Evolutionary conservation across 345 rosid species (phyloP), one percentile per base, ranked within the genome.

Genomic region (Rhodomyrtus tomentosa): DNA sequence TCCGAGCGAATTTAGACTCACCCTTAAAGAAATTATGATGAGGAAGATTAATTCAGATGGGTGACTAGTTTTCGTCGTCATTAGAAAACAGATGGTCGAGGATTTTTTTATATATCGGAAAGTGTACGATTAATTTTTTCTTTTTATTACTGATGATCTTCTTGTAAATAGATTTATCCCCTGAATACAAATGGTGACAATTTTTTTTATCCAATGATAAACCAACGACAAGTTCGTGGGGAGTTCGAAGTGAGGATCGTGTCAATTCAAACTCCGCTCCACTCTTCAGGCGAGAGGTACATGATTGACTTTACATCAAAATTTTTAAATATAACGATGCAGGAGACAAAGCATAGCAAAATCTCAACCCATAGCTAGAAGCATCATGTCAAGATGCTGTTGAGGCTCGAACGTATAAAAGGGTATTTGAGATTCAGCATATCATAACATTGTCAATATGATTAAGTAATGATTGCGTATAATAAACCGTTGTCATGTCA

Each of bases 191-290:
- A 59, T 14, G 0, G 7, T 1, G 5, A 59, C 2, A 6, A 27
- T 59, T 59, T 1, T 56, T 59, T 59, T 59, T 20, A 59, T 59
- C 38, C 38, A 27, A 27, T 59, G 10, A 27, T 12, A 27, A 59
- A 58, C 0, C 29, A 0, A 58, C 25, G 36, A 14, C 32, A 58
- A 9, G 2, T 58, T n/a, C 36, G 27, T 20, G 0, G 27, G 72
- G 27, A 13, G 72, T 38, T 59, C 73, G 0, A 13, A 27, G 0
- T 14, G 18, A 1, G 0, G 38, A 59, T 0, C 0, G 4, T 0
- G 0, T 27, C 73, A 14, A 59, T 7, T 0, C 5, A 29, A 4
- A 15, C 38, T 27, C 73, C 0, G 7, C 10, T 59, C 0, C 4
- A 27, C 73, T 59, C 32, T 59, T 59, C 1, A 0, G 29, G 27